A percentile compares a stretch with the other conserved stretches of the same genome.
phyloP scores from a whole-genome alignment of 2,329 filamentous ascomycete genomes.

The Hypoxylon sp. region DNA sequence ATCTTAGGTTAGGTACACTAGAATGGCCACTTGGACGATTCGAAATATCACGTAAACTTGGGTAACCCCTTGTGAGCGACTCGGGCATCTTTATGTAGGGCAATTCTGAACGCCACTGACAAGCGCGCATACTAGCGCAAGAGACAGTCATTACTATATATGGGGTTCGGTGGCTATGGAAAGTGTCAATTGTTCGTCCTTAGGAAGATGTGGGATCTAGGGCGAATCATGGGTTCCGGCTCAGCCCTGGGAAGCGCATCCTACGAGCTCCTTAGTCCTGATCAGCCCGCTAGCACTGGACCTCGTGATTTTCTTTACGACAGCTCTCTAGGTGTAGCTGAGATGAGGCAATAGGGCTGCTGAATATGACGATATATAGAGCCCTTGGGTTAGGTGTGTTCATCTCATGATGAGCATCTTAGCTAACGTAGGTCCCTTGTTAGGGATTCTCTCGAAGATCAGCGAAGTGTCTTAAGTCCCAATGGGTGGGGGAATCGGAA shows the following conservation, averaged over 20 bases:
- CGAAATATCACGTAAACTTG: background rate
- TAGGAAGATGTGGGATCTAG: conserved; percentile 16
- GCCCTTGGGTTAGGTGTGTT: too few species aligned
- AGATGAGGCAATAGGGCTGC: background rate
- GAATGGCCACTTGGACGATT: background rate
- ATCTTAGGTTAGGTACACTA: too few species aligned
- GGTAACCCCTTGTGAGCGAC: background rate
- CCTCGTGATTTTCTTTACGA: too few species aligned
- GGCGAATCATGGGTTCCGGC: conserved; percentile 10
- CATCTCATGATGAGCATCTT: too few species aligned
- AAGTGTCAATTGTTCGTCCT: background rate
- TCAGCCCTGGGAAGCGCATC: conserved; percentile 20
- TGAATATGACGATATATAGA: too few species aligned
- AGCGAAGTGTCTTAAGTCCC: too few species aligned
- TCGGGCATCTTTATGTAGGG: conserved; percentile 17
- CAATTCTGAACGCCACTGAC: background rate
- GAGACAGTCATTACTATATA: background rate
- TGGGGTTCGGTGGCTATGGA: conserved; percentile 7
- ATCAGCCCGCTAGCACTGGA: too few species aligned
- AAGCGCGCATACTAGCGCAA: too few species aligned
- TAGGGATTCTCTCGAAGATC: too few species aligned
- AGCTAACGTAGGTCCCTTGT: too few species aligned
- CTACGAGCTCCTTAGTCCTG: too few species aligned
- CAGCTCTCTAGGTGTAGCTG: background rate
- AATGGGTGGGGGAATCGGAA: too few species aligned